phyloP scores from a whole-genome alignment of 192 early-diverging fungal species.

The Ambispora gerdemannii region DNA sequence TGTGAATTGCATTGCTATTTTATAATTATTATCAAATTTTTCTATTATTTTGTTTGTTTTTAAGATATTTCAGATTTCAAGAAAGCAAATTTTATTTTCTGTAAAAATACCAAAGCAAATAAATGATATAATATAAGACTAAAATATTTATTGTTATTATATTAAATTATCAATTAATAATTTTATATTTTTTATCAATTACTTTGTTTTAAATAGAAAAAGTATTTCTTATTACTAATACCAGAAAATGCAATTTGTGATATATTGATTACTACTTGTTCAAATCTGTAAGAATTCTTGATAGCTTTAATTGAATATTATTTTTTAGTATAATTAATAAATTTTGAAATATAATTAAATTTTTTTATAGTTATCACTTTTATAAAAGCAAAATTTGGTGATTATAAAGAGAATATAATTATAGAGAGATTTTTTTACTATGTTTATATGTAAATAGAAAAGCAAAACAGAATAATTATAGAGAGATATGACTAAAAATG shows the following conservation, averaged over 20 bases:
- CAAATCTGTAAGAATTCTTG: slow-evolving; percentile 6
- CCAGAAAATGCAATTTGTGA: neutral
- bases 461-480: no score
- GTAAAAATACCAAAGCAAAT: slow-evolving; percentile 15
- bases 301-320: neutral
- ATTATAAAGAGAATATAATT: no score
- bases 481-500: no score
- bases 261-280: neutral
- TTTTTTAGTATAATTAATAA: neutral
- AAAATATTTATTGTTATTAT: neutral
- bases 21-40: neutral
- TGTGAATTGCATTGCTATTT: neutral
- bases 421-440: no score
- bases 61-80: neutral
- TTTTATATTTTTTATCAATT: neutral
- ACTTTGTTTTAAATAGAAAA: neutral
- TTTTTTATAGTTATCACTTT: no score
- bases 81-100: neutral
- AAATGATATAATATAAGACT: neutral
- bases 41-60: neutral
- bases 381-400: no score
- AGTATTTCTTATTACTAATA: neutral
- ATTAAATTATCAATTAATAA: neutral
- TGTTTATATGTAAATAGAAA: no score
- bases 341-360: slow-evolving; percentile 15